phyloP scores from a whole-genome alignment of 148 eudicot species.

The Rhododendron ovatum region DNA sequence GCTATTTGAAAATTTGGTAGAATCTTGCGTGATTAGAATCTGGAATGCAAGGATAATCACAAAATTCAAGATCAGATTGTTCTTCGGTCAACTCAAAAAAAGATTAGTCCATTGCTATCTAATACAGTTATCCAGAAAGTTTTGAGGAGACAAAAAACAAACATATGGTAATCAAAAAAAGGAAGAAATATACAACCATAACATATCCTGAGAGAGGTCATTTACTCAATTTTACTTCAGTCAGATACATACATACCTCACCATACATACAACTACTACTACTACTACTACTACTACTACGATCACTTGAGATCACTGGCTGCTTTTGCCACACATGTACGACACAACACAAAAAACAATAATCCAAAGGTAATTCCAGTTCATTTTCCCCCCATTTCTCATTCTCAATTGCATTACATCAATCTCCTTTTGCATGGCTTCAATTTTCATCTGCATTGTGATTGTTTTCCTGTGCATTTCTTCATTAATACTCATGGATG shows the following conservation, averaged over 20 bases:
- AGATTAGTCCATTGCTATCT: not conserved
- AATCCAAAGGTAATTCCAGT: too few relatives aligned
- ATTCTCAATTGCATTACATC: too few relatives aligned
- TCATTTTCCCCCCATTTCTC: too few relatives aligned
- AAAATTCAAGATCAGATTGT: conserved; percentile 1
- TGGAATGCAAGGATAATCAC: not conserved
- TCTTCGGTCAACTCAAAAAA: not conserved
- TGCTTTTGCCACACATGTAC: too few relatives aligned
- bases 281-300: too few relatives aligned
- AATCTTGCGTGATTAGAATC: not conserved
- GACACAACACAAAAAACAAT: too few relatives aligned
- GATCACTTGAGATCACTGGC: not conserved
- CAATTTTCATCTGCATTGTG: too few relatives aligned
- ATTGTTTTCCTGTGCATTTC: too few relatives aligned
- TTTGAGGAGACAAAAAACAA: not conserved
- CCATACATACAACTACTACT: too few relatives aligned
- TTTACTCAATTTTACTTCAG: not conserved
- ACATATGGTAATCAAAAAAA: not conserved
- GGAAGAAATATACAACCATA: not conserved
- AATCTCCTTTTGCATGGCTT: too few relatives aligned
- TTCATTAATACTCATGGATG: too few relatives aligned
- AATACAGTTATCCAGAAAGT: not conserved
- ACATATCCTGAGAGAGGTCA: not conserved
- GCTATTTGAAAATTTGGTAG: not conserved
- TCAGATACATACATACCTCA: not conserved